Percentiles rank a stretch among this genome's conserved stretches.
phyloP scores from a whole-genome alignment of 1,284 basidiomycete genomes.

The Trametes versicolor region DNA sequence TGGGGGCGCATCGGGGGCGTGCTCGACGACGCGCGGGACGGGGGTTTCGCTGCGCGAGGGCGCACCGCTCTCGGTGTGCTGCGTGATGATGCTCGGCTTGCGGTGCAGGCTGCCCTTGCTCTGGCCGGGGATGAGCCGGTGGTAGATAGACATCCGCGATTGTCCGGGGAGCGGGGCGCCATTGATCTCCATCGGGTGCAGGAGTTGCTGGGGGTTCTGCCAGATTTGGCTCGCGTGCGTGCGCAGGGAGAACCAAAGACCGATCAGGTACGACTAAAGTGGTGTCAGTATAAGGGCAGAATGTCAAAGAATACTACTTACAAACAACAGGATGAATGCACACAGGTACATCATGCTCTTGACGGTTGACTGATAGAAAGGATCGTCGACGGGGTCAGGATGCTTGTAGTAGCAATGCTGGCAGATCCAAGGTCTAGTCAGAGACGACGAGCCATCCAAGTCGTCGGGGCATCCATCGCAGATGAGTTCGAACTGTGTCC shows the following conservation, averaged over 20 bases:
- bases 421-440: slow-evolving; percentile 80
- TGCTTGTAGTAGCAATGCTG: slow-evolving; percentile 96
- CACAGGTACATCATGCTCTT: slow-evolving; percentile 96
- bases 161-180: slow-evolving; percentile 45
- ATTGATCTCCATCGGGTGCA: slow-evolving; percentile 74
- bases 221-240: slow-evolving; percentile 99
- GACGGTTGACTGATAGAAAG: slow-evolving; percentile 97
- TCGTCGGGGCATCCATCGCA: slow-evolving; percentile 87
- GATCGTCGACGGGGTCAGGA: slow-evolving; percentile 91
- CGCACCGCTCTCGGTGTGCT: slow-evolving; percentile 42
- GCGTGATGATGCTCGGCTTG: slow-evolving; percentile 56
- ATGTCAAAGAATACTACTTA: slow-evolving; percentile 55
- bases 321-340: slow-evolving; percentile 88
- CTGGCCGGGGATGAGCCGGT: slow-evolving; percentile 62
- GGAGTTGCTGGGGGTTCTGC: slow-evolving; percentile 94
- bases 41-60: slow-evolving; percentile 54
- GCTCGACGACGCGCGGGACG: slow-evolving; percentile 43
- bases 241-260: slow-evolving; percentile 98
- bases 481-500: slow-evolving; percentile 85
- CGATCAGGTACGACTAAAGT: slow-evolving; percentile 91
- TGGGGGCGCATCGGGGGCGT: slow-evolving; percentile 33
- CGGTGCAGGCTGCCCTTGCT: slow-evolving; percentile 45
- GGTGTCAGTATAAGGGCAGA: slow-evolving; percentile 16
- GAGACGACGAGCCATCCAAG: slow-evolving; percentile 37
- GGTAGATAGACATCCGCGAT: slow-evolving; percentile 80